Evolutionary conservation across 257 asterid genomes (phyloP).

Genomic region (Echites panduratus): DNA sequence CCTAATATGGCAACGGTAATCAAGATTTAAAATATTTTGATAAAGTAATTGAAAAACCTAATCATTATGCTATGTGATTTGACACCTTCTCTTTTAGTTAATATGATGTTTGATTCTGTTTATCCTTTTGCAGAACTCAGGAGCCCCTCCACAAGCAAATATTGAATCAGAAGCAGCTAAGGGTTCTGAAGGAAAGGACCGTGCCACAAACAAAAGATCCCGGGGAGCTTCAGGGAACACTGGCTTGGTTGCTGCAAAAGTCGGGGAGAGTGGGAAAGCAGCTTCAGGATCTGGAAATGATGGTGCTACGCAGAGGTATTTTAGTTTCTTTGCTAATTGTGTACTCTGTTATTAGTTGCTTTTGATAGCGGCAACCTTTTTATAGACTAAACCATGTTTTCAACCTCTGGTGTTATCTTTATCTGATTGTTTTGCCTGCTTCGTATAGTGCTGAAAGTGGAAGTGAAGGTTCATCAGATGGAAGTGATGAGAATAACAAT

Average conservation of each 20-base stretch:
- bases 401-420: slow-evolving; percentile 2
- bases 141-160: slow-evolving; percentile 37
- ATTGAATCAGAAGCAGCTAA: slow-evolving; percentile 59
- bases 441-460: slow-evolving; percentile 80
- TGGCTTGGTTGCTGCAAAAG: slow-evolving; percentile 40
- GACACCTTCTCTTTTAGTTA: slow-evolving; percentile 2
- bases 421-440: slow-evolving; percentile 27
- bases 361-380: not conserved
- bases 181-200: slow-evolving; percentile 57
- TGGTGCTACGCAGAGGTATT: slow-evolving; percentile 76
- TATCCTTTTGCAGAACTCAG: slow-evolving; percentile 37
- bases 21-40: slow-evolving; percentile 5
- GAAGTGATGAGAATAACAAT: slow-evolving; percentile 69
- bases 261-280: slow-evolving; percentile 54
- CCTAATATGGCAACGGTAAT: slow-evolving; percentile 78
- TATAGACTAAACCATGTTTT: not conserved
- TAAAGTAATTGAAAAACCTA: not conserved
- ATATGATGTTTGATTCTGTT: slow-evolving; percentile 3
- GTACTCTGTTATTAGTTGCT: slow-evolving; percentile 10
- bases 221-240: slow-evolving; percentile 47
- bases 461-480: slow-evolving; percentile 80
- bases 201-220: slow-evolving; percentile 44
- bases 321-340: slow-evolving; percentile 7
- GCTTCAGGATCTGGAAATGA: slow-evolving; percentile 89
- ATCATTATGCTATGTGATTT: not conserved